Evolutionary conservation across 805 yeast species (phyloP), one percentile per base, ranked within the genome.

Genomic region (Sugiyamaella floridensis): DNA sequence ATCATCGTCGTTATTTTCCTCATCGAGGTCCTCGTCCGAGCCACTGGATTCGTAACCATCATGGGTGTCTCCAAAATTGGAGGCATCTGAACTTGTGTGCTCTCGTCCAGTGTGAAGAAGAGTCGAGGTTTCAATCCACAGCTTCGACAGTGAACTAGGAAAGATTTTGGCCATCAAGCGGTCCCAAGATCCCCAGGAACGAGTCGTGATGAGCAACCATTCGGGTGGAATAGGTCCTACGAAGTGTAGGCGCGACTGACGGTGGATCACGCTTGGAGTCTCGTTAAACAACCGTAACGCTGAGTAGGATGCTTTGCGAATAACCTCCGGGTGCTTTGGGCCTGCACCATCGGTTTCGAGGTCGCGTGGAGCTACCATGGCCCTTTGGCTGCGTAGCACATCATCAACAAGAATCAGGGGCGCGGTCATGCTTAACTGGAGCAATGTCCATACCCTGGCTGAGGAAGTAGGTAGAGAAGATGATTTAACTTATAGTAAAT

Each of bases 201-300:
- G 48, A 37, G 51, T 49, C 37, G 54, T 53, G 14, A 20, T 52
- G 15, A 44, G 40, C 15, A 64, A 50, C 58, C 63, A 57, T 40
- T 54, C 60, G 8, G 45, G 42, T 1, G 72, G 68, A n/a, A 66
- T 58, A 7, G 63, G 65, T 18, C 73, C 73, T 4, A 69, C 51
- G n/a, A 68, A 52, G 42, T 58, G 43, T 14, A 62, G 61, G 20
- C 69, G 56, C 34, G 67, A 59, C 50, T 66, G 67, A 19, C 56
- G 51, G 53, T 68, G 62, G 18, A 66, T 45, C n/a, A 56, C 54
- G 28, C 53, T 41, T 2, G 71, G 68, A 0, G 64, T 52, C 32
- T 63, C 49, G 45, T 58, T 59, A 51, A 56, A 59, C 40, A 69
- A 58, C 51, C 68, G 63, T 22, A 56, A 46, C 15, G 71, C 71